These are phyloP conservation scores for Sanguinoderma infundibulare DNA, from an alignment of 1,284 basidiomycete genomes.

Conservation along the genomic window DNA sequence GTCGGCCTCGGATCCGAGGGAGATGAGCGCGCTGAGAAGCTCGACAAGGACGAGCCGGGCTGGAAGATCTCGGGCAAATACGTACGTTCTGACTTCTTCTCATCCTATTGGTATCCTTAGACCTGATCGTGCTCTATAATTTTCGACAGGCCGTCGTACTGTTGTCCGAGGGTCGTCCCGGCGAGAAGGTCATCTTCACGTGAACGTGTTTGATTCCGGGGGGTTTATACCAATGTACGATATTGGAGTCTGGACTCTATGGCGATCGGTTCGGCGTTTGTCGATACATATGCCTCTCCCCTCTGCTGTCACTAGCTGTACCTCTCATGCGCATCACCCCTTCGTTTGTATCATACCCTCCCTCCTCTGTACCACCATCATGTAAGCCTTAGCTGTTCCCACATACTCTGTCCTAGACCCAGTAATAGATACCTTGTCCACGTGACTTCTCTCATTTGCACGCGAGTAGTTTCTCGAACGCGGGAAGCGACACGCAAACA, in stretches of 20 bases:
- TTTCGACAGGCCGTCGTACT: conserved; percentile 77
- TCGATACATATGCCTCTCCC: background rate
- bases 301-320: background rate
- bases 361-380: background rate
- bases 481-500: background rate
- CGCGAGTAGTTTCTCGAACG: background rate
- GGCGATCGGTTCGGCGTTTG: background rate
- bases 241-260: background rate
- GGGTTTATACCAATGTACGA: background rate
- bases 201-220: conserved; percentile 31
- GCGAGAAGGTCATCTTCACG: conserved; percentile 80
- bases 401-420: background rate
- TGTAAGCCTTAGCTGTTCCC: background rate
- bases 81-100: conserved; percentile 49
- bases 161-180: conserved; percentile 84
- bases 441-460: background rate
- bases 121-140: background rate
- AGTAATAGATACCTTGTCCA: background rate
- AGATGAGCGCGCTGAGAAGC: conserved; percentile 74
- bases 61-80: conserved; percentile 99
- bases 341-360: conserved; percentile 4
- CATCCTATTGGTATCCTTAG: too few species aligned
- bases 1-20: conserved; percentile 72
- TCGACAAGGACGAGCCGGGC: conserved; percentile 89
- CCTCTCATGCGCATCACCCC: conserved; percentile 1